phyloP scores from a whole-genome alignment of 2,329 filamentous ascomycete genomes.

The Ophiostoma angusticollis region DNA sequence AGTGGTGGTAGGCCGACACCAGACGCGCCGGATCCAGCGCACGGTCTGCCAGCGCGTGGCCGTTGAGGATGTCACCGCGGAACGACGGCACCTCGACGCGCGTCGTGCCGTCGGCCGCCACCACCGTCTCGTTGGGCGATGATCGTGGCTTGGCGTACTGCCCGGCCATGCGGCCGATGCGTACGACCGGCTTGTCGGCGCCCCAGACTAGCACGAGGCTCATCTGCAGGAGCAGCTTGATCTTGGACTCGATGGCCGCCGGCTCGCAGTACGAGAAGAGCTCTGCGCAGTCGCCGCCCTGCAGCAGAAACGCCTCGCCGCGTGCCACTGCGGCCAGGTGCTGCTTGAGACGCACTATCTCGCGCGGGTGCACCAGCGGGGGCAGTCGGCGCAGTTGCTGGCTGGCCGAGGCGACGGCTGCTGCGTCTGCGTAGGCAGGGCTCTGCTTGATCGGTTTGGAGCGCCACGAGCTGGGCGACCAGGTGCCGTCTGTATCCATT shows the following conservation, averaged over 20 bases:
- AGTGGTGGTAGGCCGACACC: slow-evolving; percentile 89
- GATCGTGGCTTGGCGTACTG: slow-evolving; percentile 96
- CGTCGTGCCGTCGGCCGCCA: slow-evolving; percentile 64
- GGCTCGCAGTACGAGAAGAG: slow-evolving; percentile 93
- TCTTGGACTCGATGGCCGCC: slow-evolving; percentile 83
- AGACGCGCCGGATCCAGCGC: slow-evolving; percentile 72
- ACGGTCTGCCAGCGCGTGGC: slow-evolving; percentile 63
- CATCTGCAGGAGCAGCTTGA: slow-evolving; percentile 95
- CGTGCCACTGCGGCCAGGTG: slow-evolving; percentile 74
- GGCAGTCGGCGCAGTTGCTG: slow-evolving; percentile 56
- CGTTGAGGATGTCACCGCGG: slow-evolving; percentile 91
- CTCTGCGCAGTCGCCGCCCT: slow-evolving; percentile 95
- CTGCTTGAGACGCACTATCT: slow-evolving; percentile 68
- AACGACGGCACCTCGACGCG: slow-evolving; percentile 91
- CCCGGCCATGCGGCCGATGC: slow-evolving; percentile 90
- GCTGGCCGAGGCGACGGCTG: slow-evolving; percentile 45
- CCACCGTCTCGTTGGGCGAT: slow-evolving; percentile 63
- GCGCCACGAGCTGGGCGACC: slow-evolving; percentile 58
- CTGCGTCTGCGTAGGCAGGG: slow-evolving; percentile 53
- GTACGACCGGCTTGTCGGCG: slow-evolving; percentile 65
- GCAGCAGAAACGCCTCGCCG: slow-evolving; percentile 84
- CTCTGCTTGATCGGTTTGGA: slow-evolving; percentile 68
- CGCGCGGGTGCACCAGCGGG: slow-evolving; percentile 65
- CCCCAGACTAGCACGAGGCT: slow-evolving; percentile 91
- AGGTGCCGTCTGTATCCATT: slow-evolving; percentile 20